These are phyloP conservation scores for Fraxinus angustifolia DNA, from an alignment of 305 asterid genomes.

Conservation along the genomic window DNA sequence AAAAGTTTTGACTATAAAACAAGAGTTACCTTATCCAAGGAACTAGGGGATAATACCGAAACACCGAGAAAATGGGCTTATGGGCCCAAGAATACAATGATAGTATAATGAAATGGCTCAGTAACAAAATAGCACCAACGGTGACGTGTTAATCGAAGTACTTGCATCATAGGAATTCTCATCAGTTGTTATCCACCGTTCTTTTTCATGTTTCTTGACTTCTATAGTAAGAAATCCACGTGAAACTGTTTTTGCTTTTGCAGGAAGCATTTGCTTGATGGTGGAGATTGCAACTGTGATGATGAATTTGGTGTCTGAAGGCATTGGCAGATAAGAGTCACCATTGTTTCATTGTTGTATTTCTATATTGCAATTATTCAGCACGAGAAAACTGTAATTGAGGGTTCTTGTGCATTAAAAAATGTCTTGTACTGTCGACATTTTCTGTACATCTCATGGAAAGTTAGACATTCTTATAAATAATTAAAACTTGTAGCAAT, in stretches of 20 bases:
- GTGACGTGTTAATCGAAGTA: neutral
- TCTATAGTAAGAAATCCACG: neutral
- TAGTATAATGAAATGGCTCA: neutral
- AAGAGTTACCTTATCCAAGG: neutral
- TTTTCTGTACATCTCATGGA: neutral
- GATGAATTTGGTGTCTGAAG: slow-evolving; percentile 25
- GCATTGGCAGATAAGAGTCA: neutral
- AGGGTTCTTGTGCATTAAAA: neutral
- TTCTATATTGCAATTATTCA: neutral
- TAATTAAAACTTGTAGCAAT: neutral
- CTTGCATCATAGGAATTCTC: neutral
- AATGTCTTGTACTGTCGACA: neutral
- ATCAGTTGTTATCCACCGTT: neutral
- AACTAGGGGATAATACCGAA: neutral
- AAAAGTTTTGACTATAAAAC: neutral
- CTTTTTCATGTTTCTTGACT: neutral
- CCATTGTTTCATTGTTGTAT: neutral
- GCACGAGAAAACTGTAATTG: neutral
- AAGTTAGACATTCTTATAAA: neutral
- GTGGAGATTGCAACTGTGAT: slow-evolving; percentile 35
- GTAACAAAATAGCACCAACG: neutral
- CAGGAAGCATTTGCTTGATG: slow-evolving; percentile 63
- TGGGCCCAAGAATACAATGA: neutral
- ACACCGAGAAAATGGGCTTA: neutral
- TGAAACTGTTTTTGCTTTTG: slow-evolving; percentile 20